These are phyloP conservation scores for Tilletia horrida DNA, from an alignment of 1,284 basidiomycete genomes.

Conservation along the genomic window DNA sequence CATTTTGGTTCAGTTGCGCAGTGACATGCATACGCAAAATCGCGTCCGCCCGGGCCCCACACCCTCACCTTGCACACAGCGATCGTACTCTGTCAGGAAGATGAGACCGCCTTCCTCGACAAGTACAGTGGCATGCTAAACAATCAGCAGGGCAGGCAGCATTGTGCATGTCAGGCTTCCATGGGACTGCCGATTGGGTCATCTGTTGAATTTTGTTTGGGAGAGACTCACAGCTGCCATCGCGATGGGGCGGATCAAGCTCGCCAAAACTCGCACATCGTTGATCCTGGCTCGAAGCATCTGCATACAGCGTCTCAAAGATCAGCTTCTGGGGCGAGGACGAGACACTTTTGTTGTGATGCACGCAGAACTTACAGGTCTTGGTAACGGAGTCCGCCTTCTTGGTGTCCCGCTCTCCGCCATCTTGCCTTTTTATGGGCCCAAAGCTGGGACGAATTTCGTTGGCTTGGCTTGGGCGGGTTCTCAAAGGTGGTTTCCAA, in stretches of 20 bases:
- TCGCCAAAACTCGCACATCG: slow-evolving; percentile 72
- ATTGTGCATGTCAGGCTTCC: slow-evolving; percentile 24
- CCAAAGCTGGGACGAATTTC: too few species aligned
- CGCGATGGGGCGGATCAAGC: slow-evolving; percentile 72
- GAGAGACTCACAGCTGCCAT: slow-evolving; percentile 64
- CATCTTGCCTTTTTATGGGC: too few species aligned
- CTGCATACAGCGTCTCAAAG: background rate
- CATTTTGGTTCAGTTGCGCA: too few species aligned
- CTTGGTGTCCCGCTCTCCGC: too few species aligned
- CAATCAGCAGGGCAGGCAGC: slow-evolving; percentile 59
- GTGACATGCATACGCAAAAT: too few species aligned
- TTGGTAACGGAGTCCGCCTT: too few species aligned
- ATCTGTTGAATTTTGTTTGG: slow-evolving; percentile 33
- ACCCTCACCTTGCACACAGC: slow-evolving; percentile 68
- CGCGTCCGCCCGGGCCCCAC: too few species aligned
- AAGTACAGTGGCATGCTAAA: slow-evolving; percentile 64
- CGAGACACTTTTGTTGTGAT: too few species aligned
- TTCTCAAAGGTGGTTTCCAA: too few species aligned
- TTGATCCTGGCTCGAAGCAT: slow-evolving; percentile 63
- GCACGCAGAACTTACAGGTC: too few species aligned
- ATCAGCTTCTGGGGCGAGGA: too few species aligned
- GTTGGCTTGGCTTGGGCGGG: too few species aligned
- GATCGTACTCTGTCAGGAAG: slow-evolving; percentile 82
- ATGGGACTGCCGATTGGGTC: slow-evolving; percentile 20
- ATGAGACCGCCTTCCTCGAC: slow-evolving; percentile 69